A percentile compares a stretch with the other conserved stretches of the same genome.
These are phyloP conservation scores for Trametes meyenii DNA, from an alignment of 768 basidiomycete genomes.

Conservation along the genomic window DNA sequence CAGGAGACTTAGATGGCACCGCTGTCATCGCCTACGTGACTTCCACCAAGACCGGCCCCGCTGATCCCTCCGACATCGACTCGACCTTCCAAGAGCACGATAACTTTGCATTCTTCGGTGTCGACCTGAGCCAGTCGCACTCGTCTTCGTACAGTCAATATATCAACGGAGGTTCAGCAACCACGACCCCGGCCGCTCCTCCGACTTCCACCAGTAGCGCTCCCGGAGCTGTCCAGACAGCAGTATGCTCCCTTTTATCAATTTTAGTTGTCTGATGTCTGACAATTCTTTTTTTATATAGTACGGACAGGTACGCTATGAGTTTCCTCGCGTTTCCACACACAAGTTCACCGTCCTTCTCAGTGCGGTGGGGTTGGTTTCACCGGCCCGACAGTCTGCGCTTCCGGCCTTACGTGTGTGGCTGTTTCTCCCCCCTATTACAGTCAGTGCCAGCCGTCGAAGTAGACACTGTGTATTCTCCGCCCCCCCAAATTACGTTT, in stretches of 20 bases:
- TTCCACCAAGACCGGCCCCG: conserved; percentile 26
- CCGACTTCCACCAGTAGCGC: conserved; percentile 15
- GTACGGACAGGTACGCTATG: conserved; percentile 27
- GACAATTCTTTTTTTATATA: conserved; percentile 1
- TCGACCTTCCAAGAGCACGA: conserved; percentile 36
- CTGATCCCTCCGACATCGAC: conserved; percentile 30
- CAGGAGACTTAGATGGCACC: conserved; percentile 29
- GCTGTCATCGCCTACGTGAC: conserved; percentile 33
- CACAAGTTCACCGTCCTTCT: not conserved
- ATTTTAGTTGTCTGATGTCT: not conserved
- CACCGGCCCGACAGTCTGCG: conserved; percentile 27
- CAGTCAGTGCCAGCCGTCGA: conserved; percentile 28
- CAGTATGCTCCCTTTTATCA: conserved; percentile 10
- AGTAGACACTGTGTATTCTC: not conserved
- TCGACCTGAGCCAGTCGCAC: conserved; percentile 29
- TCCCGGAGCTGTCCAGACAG: conserved; percentile 22
- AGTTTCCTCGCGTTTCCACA: not conserved
- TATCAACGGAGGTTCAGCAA: conserved; percentile 17
- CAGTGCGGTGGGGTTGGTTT: conserved; percentile 29
- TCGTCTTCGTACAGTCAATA: conserved; percentile 28
- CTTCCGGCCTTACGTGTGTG: conserved; percentile 27
- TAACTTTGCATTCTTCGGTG: conserved; percentile 34
- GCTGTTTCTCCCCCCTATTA: conserved; percentile 33
- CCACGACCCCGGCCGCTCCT: conserved; percentile 5
- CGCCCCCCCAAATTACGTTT: not conserved